Conservation (phyloP, 371 early-diverging fungal genomes). For the Dichotomocladium elegans region DNA sequence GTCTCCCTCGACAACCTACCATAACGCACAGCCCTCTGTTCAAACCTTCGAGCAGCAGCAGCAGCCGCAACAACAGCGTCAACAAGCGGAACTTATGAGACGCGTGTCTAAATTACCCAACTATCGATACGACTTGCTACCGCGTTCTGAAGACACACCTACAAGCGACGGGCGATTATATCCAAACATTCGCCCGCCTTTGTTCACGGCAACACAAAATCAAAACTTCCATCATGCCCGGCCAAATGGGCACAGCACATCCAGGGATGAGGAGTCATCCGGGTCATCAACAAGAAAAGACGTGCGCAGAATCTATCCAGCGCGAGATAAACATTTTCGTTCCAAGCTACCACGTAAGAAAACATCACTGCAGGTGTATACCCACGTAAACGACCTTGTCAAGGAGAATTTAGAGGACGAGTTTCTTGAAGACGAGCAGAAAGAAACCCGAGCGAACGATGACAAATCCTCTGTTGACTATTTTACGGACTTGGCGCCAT, state of each 20-base stretch:
- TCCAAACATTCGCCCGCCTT: background rate
- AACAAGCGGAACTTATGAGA: background rate
- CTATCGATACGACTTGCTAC: constrained; percentile 5
- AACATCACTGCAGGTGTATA: constrained; percentile 63
- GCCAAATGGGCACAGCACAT: no score
- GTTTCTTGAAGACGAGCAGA: constrained; percentile 38
- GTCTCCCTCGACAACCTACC: background rate
- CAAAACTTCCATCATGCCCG: no score
- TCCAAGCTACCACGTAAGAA: constrained; percentile 43
- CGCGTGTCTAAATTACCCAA: constrained; percentile 2
- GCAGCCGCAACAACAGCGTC: background rate
- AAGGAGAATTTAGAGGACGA: constrained; percentile 65
- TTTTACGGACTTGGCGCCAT: constrained; percentile 38
- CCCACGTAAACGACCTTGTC: constrained; percentile 58
- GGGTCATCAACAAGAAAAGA: background rate
- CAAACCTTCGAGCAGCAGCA: no score
- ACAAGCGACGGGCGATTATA: background rate
- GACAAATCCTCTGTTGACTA: constrained; percentile 22
- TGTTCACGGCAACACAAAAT: background rate
- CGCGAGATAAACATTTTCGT: constrained; percentile 23
- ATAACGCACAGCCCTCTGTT: background rate
- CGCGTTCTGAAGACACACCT: background rate
- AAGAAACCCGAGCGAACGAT: constrained; percentile 28
- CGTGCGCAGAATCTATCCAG: background rate
- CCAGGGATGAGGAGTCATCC: background rate